Conservation (phyloP, 345 rosid species). For the Aquilaria sinensis region DNA sequence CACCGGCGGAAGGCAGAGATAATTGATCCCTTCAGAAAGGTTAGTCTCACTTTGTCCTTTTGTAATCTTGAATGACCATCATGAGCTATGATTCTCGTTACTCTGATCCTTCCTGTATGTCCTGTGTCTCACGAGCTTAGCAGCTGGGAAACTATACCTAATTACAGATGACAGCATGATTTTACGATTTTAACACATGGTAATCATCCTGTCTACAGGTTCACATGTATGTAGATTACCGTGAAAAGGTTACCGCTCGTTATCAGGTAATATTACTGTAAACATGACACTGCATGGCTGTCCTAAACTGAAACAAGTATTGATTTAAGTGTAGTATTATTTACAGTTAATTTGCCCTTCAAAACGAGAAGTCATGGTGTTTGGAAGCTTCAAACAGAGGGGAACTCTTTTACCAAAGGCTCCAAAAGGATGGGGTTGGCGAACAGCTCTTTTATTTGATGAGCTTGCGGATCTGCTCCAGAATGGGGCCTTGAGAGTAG, state of each 20-base stretch:
- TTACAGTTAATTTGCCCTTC: constrained; percentile 85
- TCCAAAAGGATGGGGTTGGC: constrained; percentile 99
- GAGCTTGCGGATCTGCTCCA: constrained; percentile 90
- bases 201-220: constrained; percentile 39
- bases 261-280: constrained; percentile 60
- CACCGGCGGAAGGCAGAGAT: constrained; percentile 90
- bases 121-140: not conserved
- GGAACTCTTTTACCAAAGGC: constrained; percentile 94
- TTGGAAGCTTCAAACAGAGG: constrained; percentile 78
- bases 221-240: constrained; percentile 74
- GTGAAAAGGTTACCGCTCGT: constrained; percentile 93
- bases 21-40: constrained; percentile 70
- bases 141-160: not conserved
- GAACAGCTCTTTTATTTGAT: constrained; percentile 74
- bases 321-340: not conserved
- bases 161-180: not conserved
- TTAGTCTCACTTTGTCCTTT: constrained; percentile 19
- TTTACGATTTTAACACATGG: not conserved
- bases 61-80: constrained; percentile 4
- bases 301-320: too few relatives aligned
- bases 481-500: constrained; percentile 71
- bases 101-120: not conserved
- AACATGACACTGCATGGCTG: not conserved
- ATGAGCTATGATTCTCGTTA: not conserved
- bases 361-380: constrained; percentile 90